These are phyloP conservation scores for Haemoproteus tartakovskyi DNA, from an alignment of 169 alveolate genomes.

Conservation along the genomic window DNA sequence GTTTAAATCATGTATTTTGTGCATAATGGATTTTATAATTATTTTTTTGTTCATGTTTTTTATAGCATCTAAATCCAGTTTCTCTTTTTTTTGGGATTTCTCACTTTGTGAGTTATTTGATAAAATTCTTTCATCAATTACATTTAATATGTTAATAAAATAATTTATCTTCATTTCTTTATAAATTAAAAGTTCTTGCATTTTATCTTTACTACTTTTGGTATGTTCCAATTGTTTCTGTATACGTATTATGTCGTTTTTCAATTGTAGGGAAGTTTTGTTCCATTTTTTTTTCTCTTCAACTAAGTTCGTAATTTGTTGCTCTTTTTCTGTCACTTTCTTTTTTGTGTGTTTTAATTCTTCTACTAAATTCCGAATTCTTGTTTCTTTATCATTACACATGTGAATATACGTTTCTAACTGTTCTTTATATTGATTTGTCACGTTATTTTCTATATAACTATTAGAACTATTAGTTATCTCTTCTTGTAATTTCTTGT, in stretches of 20 bases:
- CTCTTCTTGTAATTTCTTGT: conserved; percentile 37
- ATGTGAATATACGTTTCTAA: conserved; percentile 24
- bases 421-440: conserved; percentile 13
- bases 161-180: conserved; percentile 48
- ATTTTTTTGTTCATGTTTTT: conserved; percentile 57
- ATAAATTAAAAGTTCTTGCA: conserved; percentile 20
- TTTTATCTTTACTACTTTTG: conserved; percentile 7
- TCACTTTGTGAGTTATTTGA: background rate
- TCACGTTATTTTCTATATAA: conserved; percentile 10
- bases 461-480: background rate
- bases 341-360: conserved; percentile 1
- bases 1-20: conserved; percentile 45
- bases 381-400: conserved; percentile 12
- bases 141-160: conserved; percentile 19
- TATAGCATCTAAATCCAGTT: conserved; percentile 6
- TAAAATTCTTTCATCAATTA: conserved; percentile 31
- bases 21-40: conserved; percentile 51
- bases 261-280: no score
- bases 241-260: background rate
- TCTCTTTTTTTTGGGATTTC: background rate
- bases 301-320: background rate
- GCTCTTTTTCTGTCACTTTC: background rate
- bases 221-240: conserved; percentile 23
- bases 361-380: conserved; percentile 18
- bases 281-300: conserved; percentile 16